Base-by-base conservation (phyloP, 2,329 filamentous ascomycete species). In the Fonsecaea pedrosoi region DNA sequence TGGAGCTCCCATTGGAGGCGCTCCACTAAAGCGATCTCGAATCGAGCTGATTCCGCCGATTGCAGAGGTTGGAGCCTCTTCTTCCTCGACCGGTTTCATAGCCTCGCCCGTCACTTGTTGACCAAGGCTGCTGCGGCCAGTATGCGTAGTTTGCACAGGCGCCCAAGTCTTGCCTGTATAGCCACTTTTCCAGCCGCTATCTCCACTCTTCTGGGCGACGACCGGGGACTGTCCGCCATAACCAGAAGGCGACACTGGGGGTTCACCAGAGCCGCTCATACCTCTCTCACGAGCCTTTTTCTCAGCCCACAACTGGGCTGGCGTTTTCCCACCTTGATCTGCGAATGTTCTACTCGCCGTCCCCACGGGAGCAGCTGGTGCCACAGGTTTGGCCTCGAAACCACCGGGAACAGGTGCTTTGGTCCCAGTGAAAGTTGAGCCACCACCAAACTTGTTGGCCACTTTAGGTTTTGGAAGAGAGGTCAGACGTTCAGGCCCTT, bases 271-370 rank as follows among this genome's bases (percentile, higher is more conserved):
- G 54, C 86, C 89, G 60, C 78, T 83, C 30, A 78, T 72, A 25
- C 86, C 88, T 65, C 89, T 85, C 77, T 95, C 89, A 68, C 89
- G 89, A 42, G 92, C 94, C 83, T 98, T 98, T 83, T 94, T 96
- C 83, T 99, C 95, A 0, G 94, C 94, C 95, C 95, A 99, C 40
- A 97, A 82, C 78, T 99, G 95, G 35, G 95, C 94, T 6, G 95
- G 95, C 4, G 95, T 98, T 83, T 98, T 99, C 69, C 95, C 95
- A 70, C 91, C 94, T 78, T 96, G 84, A 72, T 97, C 94, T 15
- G 95, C 95, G 82, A 98, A 99, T 0, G 93, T 97, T 75, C 92
- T 89, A 80, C 92, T 96, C 42, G 94, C 93, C 71, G 88, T 85
- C 32, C 92, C 93, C 32, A 97, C 85, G 5, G 90, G 88, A 2